A percentile compares a stretch with the other conserved stretches of the same genome.
Conservation (phyloP, 306 rosid species). For the Clitoria ternatea region DNA sequence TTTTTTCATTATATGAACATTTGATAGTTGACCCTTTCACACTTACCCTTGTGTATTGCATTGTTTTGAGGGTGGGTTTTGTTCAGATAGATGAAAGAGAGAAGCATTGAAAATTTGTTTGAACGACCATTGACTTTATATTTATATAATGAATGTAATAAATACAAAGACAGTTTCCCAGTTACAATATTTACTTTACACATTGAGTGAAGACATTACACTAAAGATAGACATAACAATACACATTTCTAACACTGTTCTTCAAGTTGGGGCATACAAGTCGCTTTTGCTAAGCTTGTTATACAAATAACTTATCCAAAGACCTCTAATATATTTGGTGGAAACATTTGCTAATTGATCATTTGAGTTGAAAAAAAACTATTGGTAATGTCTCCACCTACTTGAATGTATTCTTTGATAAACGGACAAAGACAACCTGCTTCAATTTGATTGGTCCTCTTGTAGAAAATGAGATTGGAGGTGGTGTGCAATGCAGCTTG, state of each 20-base stretch:
- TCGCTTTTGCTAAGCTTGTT: neutral
- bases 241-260: neutral
- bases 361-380: no score
- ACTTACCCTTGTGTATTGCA: neutral
- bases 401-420: neutral
- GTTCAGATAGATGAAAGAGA: neutral
- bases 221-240: neutral
- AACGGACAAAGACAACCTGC: neutral
- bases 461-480: neutral
- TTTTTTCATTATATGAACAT: constrained; percentile 8
- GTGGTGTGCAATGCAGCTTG: neutral
- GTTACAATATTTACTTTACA: neutral
- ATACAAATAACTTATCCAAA: neutral
- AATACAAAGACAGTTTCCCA: neutral
- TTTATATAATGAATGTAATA: neutral
- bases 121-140: neutral
- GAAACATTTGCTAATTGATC: no score
- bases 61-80: constrained; percentile 18
- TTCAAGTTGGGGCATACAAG: neutral
- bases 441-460: neutral
- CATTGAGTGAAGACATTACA: neutral
- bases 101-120: neutral
- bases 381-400: neutral
- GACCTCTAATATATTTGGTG: neutral
- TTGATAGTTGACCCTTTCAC: neutral